Base-by-base conservation (phyloP, 2,329 filamentous ascomycete genomes). In the Exophiala xenobiotica region DNA sequence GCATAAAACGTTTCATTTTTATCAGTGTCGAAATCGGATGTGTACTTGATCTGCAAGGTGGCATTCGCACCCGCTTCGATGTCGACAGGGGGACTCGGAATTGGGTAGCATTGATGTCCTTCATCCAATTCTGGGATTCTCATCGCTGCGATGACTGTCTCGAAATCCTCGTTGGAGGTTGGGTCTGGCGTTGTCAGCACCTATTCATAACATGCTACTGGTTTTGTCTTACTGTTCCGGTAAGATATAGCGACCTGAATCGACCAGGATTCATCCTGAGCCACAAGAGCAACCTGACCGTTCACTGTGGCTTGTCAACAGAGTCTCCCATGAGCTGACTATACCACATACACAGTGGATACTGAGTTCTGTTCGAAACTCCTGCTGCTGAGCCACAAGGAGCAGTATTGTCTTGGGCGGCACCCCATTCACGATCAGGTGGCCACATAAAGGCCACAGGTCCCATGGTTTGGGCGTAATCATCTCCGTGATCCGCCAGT, bases 401-500 rank as follows among this genome's bases (percentile, higher is more conserved):
- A 5, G 74, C 70, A 4, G 64, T 77, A 60, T 83, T 83, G 61
- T 84, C 81, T 29, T 74, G 66, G 9, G 71, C 70, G 23, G 74
- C 77, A 43, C 70, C 70, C 80, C 80, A 85, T 33, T 70, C 68
- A 45, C 81, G 72, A 64, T 83, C 80, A 11, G 71, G 63, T 3
- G 81, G 81, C 80, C 81, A 85, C 66, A 83, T 69, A 63, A 85
- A 82, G 7, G 77, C 78, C 16, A 79, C 79, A 6, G 80, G 79
- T 8, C 80, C 80, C 76, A 79, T 79, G 11, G 65, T 59, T 31
- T 61, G 46, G 11, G 33, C 19, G n/a, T 58, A 56, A 38, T 61
- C 64, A 5, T 63, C 53, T 31, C 48, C 54, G 52, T 56, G 54
- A 43, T 58, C 50, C 16, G 37, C 37, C 37, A 18, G 16, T n/a